Evolutionary conservation across 805 yeast genomes (phyloP), one percentile per base, ranked within the genome.

Genomic region (Wickerhamiella domercqiae): DNA sequence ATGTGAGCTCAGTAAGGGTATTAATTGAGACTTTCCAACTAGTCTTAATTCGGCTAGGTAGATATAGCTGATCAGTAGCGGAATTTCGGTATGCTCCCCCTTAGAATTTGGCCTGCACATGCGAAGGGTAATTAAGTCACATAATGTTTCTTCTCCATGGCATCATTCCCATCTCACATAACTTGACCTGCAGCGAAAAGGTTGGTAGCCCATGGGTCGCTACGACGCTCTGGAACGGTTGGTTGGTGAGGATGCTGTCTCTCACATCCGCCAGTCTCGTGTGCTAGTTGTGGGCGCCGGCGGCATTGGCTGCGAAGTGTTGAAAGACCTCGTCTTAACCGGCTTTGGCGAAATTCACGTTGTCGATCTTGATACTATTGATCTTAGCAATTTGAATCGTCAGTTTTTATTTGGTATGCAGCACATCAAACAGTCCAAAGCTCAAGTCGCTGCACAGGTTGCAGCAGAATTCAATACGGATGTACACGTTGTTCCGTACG

Each of bases 231-330:
- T 42, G 32, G 31, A 34, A 29, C 32, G 13, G 25, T 38, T 46
- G 15, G 44, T 50, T 2, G 47, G 49, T 35, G 47, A 42, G 24
- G 39, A 30, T 1, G 39, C 48, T 2, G 39, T 47, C 11, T 18
- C 32, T 4, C 18, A 33, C 2, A 39, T 50, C 14, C 47, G 45
- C 4, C 26, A 37, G 1, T 34, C 50, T 7, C 43, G 42, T 17
- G 82, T 86, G 1, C 86, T 90, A 59, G 66, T 90, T 45, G 98
- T 90, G 26, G 99, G 99, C 26, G 86, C 96, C 1, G 99, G 99
- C 55, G 99, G 98, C n/a, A 90, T 90, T 64, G 99, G 99, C 26
- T 90, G 98, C 64, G 99, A 90, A 63, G 86, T 90, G 84, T 66
- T 90, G 54, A 90, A 90, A 60, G 90, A 84, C 53, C 86, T 97